Evolutionary conservation across 2,329 filamentous ascomycete species (phyloP), one percentile per base, ranked within the genome.

Genomic region (Sclerotinia nivalis): DNA sequence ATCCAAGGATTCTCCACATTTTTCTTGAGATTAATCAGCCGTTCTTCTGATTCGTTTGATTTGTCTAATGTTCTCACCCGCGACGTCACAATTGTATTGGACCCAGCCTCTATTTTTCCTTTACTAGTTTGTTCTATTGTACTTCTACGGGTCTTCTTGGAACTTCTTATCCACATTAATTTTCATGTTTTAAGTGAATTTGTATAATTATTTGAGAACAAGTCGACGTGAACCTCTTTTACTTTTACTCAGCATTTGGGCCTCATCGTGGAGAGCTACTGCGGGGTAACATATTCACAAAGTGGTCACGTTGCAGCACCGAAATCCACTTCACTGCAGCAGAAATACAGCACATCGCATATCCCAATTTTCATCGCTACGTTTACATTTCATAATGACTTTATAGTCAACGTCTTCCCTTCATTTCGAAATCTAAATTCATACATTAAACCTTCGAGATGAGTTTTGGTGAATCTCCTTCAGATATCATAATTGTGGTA

Each of bases 401-500:
- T 54, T 68, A 68, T 69, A 69, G 22, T 64, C 22, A 9, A 34
- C 15, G 25, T 45, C 58, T 47, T 25, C 9, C 20, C 22, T 47
- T 61, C 13, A 37, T 25, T 4, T 18, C 20, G 47, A 40, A n/a
- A 43, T 37, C 20, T 34, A 20, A 31, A 61, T 50, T 47, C 25
- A 37, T 40, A 55, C 49, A 20, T 62, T 47, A 7, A 66, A 55
- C 52, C 40, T 59, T 25, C 72, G 70, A 64, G 56, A 79, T 79
- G 77, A 77, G 72, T 75, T 77, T 77, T 69, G 76, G 74, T 50
- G 72, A 74, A 50, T 75, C 74, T 8, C 73, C 75, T n/a, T 74
- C 75, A 65, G 76, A 84, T 74, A 85, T 89, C 78, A 85, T 87
- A 76, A 82, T 82, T 62, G 82, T 87, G 75, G 86, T 87, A 77